These are phyloP conservation scores for Setomelanomma holmii DNA, from an alignment of 2,329 filamentous ascomycete genomes.

Conservation along the genomic window DNA sequence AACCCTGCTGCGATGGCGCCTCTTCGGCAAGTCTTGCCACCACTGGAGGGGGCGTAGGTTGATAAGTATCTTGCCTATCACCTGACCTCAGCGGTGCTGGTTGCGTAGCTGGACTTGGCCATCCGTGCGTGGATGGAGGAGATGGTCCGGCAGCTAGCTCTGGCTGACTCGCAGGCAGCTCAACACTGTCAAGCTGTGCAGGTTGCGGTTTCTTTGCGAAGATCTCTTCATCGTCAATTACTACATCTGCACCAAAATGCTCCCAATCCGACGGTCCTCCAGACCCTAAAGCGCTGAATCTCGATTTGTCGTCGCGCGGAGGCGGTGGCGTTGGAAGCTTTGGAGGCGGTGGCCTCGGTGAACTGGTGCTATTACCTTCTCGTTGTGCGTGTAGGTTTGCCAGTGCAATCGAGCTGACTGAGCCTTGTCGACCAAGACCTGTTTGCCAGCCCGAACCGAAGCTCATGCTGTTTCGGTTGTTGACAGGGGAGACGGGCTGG, in stretches of 20 bases:
- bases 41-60: conserved; percentile 41
- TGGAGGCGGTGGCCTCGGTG: conserved; percentile 29
- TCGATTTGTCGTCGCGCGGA: conserved; percentile 35
- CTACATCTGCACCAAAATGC: conserved; percentile 40
- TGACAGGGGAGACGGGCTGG: conserved; percentile 44
- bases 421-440: conserved; percentile 33
- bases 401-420: conserved; percentile 43
- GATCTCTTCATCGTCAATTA: conserved; percentile 46
- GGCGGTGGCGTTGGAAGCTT: conserved; percentile 33
- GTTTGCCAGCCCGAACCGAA: conserved; percentile 23
- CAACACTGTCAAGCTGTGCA: conserved; percentile 34
- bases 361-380: conserved; percentile 27
- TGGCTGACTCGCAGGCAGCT: conserved; percentile 29
- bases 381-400: conserved; percentile 36
- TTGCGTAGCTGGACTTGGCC: conserved; percentile 41
- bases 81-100: conserved; percentile 17
- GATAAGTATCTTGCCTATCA: conserved; percentile 30
- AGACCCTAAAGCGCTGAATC: conserved; percentile 41
- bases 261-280: conserved; percentile 50
- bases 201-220: conserved; percentile 37
- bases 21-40: conserved; percentile 22
- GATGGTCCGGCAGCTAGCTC: conserved; percentile 23
- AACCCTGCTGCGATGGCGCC: conserved; percentile 24
- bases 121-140: conserved; percentile 35
- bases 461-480: conserved; percentile 34